Percentiles rank a stretch among this genome's conserved stretches.
Conservation (phyloP, 148 eudicot genomes). For the Heliosperma pusillum region DNA sequence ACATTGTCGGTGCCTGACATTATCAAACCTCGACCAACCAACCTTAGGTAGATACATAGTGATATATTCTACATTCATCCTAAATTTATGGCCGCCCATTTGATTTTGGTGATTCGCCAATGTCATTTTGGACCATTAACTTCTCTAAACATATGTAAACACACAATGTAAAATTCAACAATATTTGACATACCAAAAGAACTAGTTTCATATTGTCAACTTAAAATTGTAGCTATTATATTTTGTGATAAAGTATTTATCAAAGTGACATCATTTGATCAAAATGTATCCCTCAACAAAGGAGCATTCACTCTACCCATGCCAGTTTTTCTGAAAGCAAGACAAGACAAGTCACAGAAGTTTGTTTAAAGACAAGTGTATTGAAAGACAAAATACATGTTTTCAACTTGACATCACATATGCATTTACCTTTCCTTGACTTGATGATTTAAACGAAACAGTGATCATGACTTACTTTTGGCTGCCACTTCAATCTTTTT, state of each 20-base stretch:
- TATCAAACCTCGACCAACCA: neutral
- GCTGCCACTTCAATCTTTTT: constrained; percentile 56
- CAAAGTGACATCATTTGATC: neutral
- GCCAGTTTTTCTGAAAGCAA: neutral
- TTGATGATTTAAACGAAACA: neutral
- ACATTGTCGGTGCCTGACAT: neutral
- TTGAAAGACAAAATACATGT: neutral
- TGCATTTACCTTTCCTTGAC: neutral
- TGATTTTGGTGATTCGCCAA: neutral
- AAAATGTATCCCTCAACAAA: neutral
- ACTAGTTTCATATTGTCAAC: neutral
- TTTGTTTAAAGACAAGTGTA: neutral
- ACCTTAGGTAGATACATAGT: neutral
- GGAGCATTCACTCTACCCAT: neutral
- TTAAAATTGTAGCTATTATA: too few species aligned
- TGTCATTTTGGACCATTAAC: too few species aligned
- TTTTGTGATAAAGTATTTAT: neutral
- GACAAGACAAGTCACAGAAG: neutral
- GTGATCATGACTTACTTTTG: constrained; percentile 42
- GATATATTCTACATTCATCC: neutral
- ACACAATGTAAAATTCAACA: too few species aligned
- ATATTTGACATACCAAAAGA: too few species aligned
- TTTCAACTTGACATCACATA: neutral
- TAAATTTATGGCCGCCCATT: neutral
- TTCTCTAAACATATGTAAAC: too few species aligned